These are phyloP conservation scores for Cladophialophora psammophila DNA, from an alignment of 2,329 filamentous ascomycete species.

Conservation along the genomic window DNA sequence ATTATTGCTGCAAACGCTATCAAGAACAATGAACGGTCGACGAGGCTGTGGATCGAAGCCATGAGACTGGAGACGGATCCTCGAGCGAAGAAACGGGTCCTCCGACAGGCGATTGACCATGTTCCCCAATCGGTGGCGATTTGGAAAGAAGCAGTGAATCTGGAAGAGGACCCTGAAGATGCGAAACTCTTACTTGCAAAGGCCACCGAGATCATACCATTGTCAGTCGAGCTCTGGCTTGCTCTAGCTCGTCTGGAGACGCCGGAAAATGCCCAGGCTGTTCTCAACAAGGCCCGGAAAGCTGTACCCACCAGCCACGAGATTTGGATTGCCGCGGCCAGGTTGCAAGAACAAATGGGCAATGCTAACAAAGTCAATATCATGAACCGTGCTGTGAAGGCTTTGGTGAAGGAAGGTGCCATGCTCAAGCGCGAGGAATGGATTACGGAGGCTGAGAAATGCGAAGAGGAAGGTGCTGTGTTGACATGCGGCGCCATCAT, in stretches of 20 bases:
- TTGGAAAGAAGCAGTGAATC: slow-evolving; percentile 98
- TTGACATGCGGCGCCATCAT: slow-evolving; percentile 90
- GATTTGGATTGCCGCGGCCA: slow-evolving; percentile 94
- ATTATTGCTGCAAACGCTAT: slow-evolving; percentile 94
- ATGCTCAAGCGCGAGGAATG: slow-evolving; percentile 98
- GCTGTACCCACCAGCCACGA: slow-evolving; percentile 91
- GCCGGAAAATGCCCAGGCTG: slow-evolving; percentile 89
- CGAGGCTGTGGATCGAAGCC: slow-evolving; percentile 91
- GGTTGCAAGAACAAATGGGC: slow-evolving; percentile 88
- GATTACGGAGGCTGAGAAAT: slow-evolving; percentile 93
- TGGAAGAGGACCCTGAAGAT: slow-evolving; percentile 89
- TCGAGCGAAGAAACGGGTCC: slow-evolving; percentile 88
- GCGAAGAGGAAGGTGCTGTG: slow-evolving; percentile 87
- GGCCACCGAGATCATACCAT: slow-evolving; percentile 91
- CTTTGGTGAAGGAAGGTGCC: slow-evolving; percentile 86
- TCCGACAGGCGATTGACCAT: slow-evolving; percentile 88
- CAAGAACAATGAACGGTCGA: slow-evolving; percentile 86
- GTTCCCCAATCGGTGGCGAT: slow-evolving; percentile 92
- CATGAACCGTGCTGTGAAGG: slow-evolving; percentile 91
- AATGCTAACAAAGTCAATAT: slow-evolving; percentile 82
- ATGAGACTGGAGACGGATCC: slow-evolving; percentile 88
- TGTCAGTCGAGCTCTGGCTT: slow-evolving; percentile 94
- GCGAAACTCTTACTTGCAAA: slow-evolving; percentile 89
- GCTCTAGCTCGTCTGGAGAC: slow-evolving; percentile 88
- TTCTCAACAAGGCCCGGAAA: slow-evolving; percentile 93